phyloP scores from a whole-genome alignment of 2,329 filamentous ascomycete genomes.

The Thielaviopsis punctulata region DNA sequence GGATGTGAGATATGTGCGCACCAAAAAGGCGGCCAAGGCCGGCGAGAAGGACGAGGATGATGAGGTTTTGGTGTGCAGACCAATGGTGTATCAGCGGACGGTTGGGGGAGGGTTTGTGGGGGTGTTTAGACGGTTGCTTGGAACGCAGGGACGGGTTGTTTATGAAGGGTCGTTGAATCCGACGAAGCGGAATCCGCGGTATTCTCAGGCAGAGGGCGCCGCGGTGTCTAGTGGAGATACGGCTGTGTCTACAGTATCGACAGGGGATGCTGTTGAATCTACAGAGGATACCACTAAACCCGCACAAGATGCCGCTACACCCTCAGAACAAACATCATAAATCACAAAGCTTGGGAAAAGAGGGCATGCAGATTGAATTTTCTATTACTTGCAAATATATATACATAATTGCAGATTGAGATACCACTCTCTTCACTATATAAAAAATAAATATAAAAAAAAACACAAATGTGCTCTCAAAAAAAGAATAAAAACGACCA shows the following conservation, averaged over 20 bases:
- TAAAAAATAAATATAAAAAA: background rate
- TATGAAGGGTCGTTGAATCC: constrained; percentile 2
- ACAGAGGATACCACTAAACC: no score
- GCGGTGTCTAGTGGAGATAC: background rate
- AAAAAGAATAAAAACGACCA: background rate
- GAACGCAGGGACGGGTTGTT: background rate
- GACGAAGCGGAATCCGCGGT: background rate
- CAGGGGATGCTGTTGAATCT: no score
- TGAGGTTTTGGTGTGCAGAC: constrained; percentile 24
- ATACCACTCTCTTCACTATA: no score
- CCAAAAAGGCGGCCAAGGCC: constrained; percentile 4
- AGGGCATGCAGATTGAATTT: no score
- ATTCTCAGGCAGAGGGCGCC: background rate
- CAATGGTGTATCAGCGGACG: constrained; percentile 24
- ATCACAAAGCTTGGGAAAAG: no score
- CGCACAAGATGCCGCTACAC: no score
- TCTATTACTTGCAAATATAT: no score
- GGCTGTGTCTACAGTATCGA: no score
- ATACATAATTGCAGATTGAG: no score
- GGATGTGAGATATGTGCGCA: constrained; percentile 37
- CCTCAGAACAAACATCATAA: no score
- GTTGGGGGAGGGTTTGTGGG: constrained; percentile 26
- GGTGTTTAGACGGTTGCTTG: constrained; percentile 21
- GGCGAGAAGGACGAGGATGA: constrained; percentile 13
- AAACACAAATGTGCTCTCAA: no score